A percentile compares a stretch with the other conserved stretches of the same genome.
Evolutionary conservation across 768 basidiomycete genomes (phyloP).

Genomic region (Pleurotus ostreatus): DNA sequence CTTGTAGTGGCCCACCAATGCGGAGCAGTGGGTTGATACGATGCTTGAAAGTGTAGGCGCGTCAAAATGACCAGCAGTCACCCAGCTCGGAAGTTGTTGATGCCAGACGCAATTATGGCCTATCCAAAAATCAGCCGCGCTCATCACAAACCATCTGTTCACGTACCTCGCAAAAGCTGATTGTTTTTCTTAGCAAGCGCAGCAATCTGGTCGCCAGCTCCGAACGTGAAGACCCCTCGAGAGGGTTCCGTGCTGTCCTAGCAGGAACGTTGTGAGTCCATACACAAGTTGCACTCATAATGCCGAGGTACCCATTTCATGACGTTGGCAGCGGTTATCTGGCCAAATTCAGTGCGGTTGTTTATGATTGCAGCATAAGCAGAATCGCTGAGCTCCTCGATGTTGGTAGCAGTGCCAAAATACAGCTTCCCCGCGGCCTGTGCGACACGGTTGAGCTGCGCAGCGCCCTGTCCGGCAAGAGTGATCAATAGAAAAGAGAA

Average conservation of each 20-base stretch:
- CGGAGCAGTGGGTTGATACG: constrained; percentile 43
- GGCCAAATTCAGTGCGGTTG: constrained; percentile 36
- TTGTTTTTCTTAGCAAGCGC: constrained; percentile 40
- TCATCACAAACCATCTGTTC: background rate
- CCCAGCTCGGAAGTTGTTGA: constrained; percentile 50
- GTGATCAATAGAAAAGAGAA: background rate
- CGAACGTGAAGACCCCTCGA: constrained; percentile 43
- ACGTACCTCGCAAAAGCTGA: constrained; percentile 40
- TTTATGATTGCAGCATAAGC: constrained; percentile 35
- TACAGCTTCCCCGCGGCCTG: constrained; percentile 42
- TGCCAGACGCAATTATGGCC: constrained; percentile 50
- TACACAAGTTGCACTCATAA: background rate
- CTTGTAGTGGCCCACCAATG: constrained; percentile 48
- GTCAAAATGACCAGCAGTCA: constrained; percentile 37
- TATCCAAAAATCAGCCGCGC: constrained; percentile 8
- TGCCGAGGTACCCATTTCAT: constrained; percentile 49
- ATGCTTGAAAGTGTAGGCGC: constrained; percentile 38
- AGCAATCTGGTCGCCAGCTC: constrained; percentile 39
- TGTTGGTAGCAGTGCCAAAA: constrained; percentile 47
- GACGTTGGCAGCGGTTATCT: constrained; percentile 46
- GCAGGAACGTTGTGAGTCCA: too few relatives aligned
- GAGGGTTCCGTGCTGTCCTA: constrained; percentile 51
- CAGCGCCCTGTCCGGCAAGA: background rate
- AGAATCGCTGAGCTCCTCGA: constrained; percentile 34
- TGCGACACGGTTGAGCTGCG: constrained; percentile 25